Percentiles rank a stretch among this genome's conserved stretches.
These are phyloP conservation scores for Stylonectria norvegica DNA, from an alignment of 2,329 filamentous ascomycete species.

Conservation along the genomic window DNA sequence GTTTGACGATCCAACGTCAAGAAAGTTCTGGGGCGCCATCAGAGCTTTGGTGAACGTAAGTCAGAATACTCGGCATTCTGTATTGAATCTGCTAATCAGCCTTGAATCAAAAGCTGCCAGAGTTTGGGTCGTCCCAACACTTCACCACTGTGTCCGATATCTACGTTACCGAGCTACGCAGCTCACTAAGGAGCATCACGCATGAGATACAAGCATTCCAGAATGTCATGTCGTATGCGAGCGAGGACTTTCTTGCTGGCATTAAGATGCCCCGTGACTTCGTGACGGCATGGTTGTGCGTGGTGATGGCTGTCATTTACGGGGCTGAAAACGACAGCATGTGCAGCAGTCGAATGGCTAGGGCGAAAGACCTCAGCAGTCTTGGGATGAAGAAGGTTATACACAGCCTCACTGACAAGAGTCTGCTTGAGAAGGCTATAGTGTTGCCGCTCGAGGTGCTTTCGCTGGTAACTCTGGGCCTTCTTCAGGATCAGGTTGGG, in stretches of 20 bases:
- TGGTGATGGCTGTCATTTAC: constrained; percentile 37
- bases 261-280: constrained; percentile 36
- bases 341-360: constrained; percentile 30
- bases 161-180: constrained; percentile 13
- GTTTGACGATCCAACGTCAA: constrained; percentile 35
- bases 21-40: constrained; percentile 45
- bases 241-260: constrained; percentile 24
- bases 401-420: constrained; percentile 28
- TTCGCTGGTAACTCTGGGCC: constrained; percentile 36
- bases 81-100: neutral
- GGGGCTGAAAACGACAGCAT: constrained; percentile 15
- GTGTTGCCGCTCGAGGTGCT: constrained; percentile 43
- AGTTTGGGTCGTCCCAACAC: constrained; percentile 3
- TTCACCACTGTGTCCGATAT: constrained; percentile 3
- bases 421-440: constrained; percentile 35
- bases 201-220: constrained; percentile 29
- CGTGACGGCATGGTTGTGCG: constrained; percentile 40
- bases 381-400: constrained; percentile 38
- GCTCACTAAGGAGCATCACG: constrained; percentile 20
- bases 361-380: constrained; percentile 30
- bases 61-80: neutral
- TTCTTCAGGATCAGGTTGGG: constrained; percentile 39
- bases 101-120: constrained; percentile 8
- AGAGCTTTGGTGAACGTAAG: constrained; percentile 29
- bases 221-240: constrained; percentile 26